Evolutionary conservation across 257 asterid species (phyloP).

Genomic region (Solanum pimpinellifolium): DNA sequence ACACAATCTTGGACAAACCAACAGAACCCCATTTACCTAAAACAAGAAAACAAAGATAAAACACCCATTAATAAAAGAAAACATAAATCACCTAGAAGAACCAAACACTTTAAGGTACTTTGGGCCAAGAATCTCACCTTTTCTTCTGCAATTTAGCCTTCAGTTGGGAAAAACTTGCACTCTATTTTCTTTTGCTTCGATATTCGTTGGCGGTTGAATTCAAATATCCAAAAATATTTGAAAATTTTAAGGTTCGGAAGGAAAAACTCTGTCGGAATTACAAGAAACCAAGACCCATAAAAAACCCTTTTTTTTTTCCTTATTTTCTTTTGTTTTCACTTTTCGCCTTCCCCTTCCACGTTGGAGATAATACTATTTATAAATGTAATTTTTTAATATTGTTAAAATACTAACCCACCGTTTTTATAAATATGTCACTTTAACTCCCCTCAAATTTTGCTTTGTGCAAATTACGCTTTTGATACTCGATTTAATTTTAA

Average conservation of each 20-base stretch:
- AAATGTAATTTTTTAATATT: neutral
- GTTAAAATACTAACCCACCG: neutral
- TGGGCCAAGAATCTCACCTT: neutral
- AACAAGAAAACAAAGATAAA: neutral
- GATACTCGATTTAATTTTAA: neutral
- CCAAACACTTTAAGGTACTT: neutral
- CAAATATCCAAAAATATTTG: neutral
- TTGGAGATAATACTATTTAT: neutral
- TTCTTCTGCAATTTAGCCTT: neutral
- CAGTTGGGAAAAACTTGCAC: neutral
- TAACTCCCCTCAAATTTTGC: neutral
- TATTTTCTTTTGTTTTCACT: neutral
- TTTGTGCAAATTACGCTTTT: neutral
- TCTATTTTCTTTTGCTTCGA: neutral
- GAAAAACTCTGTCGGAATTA: neutral
- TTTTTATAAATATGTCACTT: neutral
- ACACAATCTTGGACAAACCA: neutral
- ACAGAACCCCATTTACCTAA: neutral
- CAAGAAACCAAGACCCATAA: neutral
- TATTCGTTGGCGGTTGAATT: neutral
- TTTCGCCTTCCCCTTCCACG: neutral
- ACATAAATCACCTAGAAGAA: neutral
- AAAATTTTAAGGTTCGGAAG: neutral
- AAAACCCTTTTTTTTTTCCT: neutral
- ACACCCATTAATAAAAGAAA: neutral